Percentiles rank a stretch among this genome's conserved stretches.
phyloP scores from a whole-genome alignment of 305 asterid genomes.

The Fraxinus xanthoxyloides region DNA sequence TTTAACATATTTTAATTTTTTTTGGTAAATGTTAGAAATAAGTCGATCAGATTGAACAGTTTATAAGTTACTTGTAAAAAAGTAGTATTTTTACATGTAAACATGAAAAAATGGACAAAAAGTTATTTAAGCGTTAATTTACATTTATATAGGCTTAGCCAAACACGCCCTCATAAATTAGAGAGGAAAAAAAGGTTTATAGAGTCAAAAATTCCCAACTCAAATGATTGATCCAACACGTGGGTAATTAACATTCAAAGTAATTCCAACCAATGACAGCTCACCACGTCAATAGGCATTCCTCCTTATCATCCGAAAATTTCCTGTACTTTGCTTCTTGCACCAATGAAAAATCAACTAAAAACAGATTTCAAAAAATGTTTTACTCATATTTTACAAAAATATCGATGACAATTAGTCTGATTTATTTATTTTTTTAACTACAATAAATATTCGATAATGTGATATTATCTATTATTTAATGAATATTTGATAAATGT shows the following conservation, averaged over 20 bases:
- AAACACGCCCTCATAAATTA: not conserved
- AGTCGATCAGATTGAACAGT: not conserved
- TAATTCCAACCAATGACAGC: constrained; percentile 11
- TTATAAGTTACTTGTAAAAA: not conserved
- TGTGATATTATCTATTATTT: not conserved
- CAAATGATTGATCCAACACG: not conserved
- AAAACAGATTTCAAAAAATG: not conserved
- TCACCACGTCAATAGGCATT: constrained; percentile 22
- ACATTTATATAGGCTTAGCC: not conserved
- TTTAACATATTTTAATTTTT: not conserved
- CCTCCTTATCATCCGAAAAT: constrained; percentile 19
- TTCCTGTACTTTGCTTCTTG: constrained; percentile 33
- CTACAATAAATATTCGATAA: not conserved
- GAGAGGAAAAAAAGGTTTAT: not conserved
- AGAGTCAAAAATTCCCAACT: not conserved
- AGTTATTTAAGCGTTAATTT: not conserved
- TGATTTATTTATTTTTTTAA: not conserved
- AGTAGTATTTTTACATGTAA: not conserved
- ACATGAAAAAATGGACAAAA: not conserved
- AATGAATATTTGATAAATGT: not conserved
- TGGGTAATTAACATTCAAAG: not conserved
- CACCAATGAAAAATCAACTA: not conserved
- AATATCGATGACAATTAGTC: not conserved
- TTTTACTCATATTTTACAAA: not conserved
- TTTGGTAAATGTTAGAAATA: not conserved